Percentiles rank a stretch among this genome's conserved stretches.
These are phyloP conservation scores for Phoma sp. DNA, from an alignment of 2,329 filamentous ascomycete genomes.

Conservation along the genomic window DNA sequence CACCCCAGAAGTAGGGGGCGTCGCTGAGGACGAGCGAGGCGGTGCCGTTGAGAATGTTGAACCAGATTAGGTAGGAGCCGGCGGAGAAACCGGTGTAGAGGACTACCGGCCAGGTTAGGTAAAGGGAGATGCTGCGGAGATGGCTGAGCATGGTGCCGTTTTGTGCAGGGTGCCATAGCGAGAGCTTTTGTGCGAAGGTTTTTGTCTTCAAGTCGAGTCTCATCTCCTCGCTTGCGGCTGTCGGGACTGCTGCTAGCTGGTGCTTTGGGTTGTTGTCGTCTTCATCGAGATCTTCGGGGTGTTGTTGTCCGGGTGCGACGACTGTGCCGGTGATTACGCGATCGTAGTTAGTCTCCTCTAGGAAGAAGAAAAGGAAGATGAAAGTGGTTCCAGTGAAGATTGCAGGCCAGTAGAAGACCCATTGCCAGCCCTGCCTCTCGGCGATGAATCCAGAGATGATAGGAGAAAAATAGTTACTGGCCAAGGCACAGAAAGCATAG, in stretches of 20 bases:
- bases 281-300: not conserved
- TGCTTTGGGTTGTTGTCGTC: slow-evolving; percentile 1
- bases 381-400: slow-evolving; percentile 60
- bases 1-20: slow-evolving; percentile 30
- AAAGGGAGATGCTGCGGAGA: slow-evolving; percentile 33
- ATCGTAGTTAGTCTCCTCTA: slow-evolving; percentile 67
- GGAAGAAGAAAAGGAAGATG: slow-evolving; percentile 64
- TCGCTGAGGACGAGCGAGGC: slow-evolving; percentile 35
- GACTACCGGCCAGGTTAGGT: slow-evolving; percentile 47
- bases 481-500: slow-evolving; percentile 43
- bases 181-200: slow-evolving; percentile 28
- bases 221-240: slow-evolving; percentile 19
- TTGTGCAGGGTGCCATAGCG: slow-evolving; percentile 30
- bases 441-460: slow-evolving; percentile 48
- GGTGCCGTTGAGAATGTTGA: slow-evolving; percentile 40
- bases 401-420: slow-evolving; percentile 59
- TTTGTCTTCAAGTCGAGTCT: slow-evolving; percentile 16
- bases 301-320: not conserved
- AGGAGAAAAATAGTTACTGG: slow-evolving; percentile 48
- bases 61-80: slow-evolving; percentile 37
- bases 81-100: slow-evolving; percentile 37
- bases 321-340: slow-evolving; percentile 41
- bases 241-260: slow-evolving; percentile 25
- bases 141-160: slow-evolving; percentile 28
- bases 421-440: slow-evolving; percentile 46